phyloP scores from a whole-genome alignment of 2,329 filamentous ascomycete genomes.

The Penicillium thymicola region DNA sequence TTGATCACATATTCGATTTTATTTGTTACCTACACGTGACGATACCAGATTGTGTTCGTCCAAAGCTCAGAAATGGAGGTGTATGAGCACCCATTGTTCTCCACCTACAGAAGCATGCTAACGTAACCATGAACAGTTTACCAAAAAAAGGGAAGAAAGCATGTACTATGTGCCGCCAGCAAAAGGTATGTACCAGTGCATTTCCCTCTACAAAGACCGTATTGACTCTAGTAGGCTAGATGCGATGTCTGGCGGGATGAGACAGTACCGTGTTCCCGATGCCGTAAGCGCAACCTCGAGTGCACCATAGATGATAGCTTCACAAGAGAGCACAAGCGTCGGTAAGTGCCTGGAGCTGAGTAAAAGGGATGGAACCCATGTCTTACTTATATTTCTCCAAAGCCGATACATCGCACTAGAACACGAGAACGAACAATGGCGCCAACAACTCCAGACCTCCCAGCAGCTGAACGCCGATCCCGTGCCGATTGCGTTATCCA shows the following conservation, averaged over 20 bases:
- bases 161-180: constrained; percentile 45
- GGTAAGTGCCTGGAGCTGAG: constrained; percentile 22
- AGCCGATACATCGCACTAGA: constrained; percentile 40
- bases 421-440: constrained; percentile 37
- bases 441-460: constrained; percentile 32
- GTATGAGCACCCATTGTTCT: constrained; percentile 7
- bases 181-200: constrained; percentile 35
- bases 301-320: constrained; percentile 45
- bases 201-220: neutral
- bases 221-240: constrained; percentile 28
- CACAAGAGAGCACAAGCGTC: constrained; percentile 43
- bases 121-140: constrained; percentile 14
- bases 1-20: neutral
- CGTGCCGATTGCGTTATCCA: constrained; percentile 29
- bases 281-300: constrained; percentile 34
- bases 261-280: constrained; percentile 38
- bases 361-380: neutral
- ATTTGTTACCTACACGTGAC: neutral
- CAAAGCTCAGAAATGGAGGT: constrained; percentile 4
- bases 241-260: constrained; percentile 41
- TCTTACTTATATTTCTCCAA: neutral
- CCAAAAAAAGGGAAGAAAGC: constrained; percentile 38
- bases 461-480: constrained; percentile 19
- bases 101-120: constrained; percentile 4
- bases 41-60: neutral